Conservation (phyloP, 768 basidiomycete genomes). For the Lactarius pseudohatsudake region DNA sequence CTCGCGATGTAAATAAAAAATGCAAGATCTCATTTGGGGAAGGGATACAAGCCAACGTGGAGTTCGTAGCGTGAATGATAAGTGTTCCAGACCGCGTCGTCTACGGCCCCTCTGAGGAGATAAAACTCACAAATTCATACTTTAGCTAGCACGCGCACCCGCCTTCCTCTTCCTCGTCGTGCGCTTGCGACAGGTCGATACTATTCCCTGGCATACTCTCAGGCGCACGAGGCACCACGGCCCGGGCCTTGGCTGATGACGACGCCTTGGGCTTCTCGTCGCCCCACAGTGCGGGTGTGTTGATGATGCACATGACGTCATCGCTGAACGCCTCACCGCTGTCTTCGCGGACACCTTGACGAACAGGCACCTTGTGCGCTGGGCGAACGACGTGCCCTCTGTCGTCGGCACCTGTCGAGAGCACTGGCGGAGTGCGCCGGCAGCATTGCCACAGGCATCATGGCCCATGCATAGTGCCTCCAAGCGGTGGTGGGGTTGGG, state of each 20-base stretch:
- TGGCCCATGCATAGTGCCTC: too few relatives aligned
- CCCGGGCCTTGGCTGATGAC: slow-evolving; percentile 20
- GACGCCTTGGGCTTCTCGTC: slow-evolving; percentile 28
- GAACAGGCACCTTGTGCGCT: slow-evolving; percentile 82
- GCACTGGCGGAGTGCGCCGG: too few relatives aligned
- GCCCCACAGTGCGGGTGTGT: slow-evolving; percentile 79
- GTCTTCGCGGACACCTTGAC: slow-evolving; percentile 95
- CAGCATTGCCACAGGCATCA: too few relatives aligned
- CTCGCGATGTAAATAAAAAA: too few relatives aligned
- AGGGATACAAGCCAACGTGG: neutral
- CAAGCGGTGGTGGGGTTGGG: too few relatives aligned
- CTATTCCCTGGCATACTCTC: slow-evolving; percentile 45
- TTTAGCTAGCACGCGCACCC: slow-evolving; percentile 37
- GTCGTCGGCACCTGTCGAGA: slow-evolving; percentile 80
- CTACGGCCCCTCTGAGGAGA: neutral
- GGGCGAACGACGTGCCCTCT: slow-evolving; percentile 80
- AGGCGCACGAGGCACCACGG: slow-evolving; percentile 6
- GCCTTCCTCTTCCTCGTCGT: slow-evolving; percentile 29
- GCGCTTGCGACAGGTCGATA: slow-evolving; percentile 38
- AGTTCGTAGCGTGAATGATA: neutral
- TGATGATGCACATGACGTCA: slow-evolving; percentile 78
- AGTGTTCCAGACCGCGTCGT: neutral
- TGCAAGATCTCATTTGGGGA: neutral
- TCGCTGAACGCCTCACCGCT: slow-evolving; percentile 61
- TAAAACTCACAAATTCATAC: neutral